Base-by-base conservation (phyloP, 1,284 basidiomycete genomes). In the Ustilago xerochloae region DNA sequence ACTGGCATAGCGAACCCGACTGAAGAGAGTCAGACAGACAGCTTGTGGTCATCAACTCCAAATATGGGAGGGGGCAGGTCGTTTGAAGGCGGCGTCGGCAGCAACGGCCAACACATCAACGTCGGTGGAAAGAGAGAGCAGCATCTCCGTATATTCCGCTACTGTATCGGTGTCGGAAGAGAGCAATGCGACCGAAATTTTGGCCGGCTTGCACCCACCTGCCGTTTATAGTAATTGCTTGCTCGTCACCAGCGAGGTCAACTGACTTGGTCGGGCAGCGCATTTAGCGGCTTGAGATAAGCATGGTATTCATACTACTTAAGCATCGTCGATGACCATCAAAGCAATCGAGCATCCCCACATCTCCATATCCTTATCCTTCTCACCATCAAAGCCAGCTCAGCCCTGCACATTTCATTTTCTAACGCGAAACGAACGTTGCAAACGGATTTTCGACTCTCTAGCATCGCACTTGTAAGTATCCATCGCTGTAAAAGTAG, bases 181-280 rank as follows among this genome's bases (percentile, higher is more conserved):
- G 6, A 7, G 9, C 9, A 47, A 46, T 26, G 28, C 24, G 22
- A 13, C n/a, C 43, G 33, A 8, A 35, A 26, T 26, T 20, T 45
- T 13, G 22, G 22, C 7, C 22, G 15, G n/a, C 22, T 26, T 15
- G 9, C 6, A 7, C 18, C 45, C 50, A 52, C 24, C 22, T 52
- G 33, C 50, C 50, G 33, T 52, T 36, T 36, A 52, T 35, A 28
- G 50, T 35, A 52, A 38, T 35, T 52, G 50, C 39, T 38, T 26
- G 50, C 22, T 41, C 36, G 26, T 30, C 13, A 6, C 41, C 26
- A 47, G 30, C 41, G 41, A 43, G 22, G 41, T 26, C n/a, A 24
- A 2, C 5, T 43, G 50, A 38, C 24, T 38, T 52, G 39, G 50
- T 39, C 50, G 50, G 38, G 16, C 26, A 28, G 12, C n/a, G 9